Conservation (phyloP, 331 rosid genomes). For the Cucumis variabilis region DNA sequence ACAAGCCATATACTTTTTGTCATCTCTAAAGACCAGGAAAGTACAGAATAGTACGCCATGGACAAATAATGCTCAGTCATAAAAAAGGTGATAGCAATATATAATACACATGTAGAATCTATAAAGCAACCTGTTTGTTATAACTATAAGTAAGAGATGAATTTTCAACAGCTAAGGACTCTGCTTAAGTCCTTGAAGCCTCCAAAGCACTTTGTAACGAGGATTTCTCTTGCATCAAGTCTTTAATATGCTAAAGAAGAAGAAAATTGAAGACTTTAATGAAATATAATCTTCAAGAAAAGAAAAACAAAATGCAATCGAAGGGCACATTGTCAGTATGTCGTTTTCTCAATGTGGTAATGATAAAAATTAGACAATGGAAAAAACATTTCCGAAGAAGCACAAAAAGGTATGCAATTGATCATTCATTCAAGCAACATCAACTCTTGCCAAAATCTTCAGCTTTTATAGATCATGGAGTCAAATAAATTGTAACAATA, state of each 20-base stretch:
- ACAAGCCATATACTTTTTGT: slow-evolving; percentile 1
- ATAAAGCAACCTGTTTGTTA: slow-evolving; percentile 81
- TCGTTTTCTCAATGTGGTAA: neutral
- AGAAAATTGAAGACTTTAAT: slow-evolving; percentile 10
- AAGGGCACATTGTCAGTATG: neutral
- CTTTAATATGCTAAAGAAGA: slow-evolving; percentile 88
- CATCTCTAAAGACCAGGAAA: neutral
- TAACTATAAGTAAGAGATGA: slow-evolving; percentile 90
- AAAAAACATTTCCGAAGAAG: neutral
- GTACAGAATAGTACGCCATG: neutral
- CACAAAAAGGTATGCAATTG: slow-evolving; percentile 8
- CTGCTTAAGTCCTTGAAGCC: slow-evolving; percentile 76
- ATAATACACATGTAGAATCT: slow-evolving; percentile 20
- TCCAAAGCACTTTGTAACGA: slow-evolving; percentile 90
- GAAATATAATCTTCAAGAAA: neutral
- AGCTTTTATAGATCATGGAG: neutral
- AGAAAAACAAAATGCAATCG: neutral
- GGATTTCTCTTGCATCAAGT: slow-evolving; percentile 92
- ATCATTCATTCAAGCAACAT: slow-evolving; percentile 15
- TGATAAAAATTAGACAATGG: neutral
- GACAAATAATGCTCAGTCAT: neutral
- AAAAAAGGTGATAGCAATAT: neutral
- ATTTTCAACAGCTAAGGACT: slow-evolving; percentile 95
- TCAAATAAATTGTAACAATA: neutral
- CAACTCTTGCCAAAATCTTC: neutral